Conservation (phyloP, 371 early-diverging fungal genomes). For the Syncephalis plumigaleata region DNA sequence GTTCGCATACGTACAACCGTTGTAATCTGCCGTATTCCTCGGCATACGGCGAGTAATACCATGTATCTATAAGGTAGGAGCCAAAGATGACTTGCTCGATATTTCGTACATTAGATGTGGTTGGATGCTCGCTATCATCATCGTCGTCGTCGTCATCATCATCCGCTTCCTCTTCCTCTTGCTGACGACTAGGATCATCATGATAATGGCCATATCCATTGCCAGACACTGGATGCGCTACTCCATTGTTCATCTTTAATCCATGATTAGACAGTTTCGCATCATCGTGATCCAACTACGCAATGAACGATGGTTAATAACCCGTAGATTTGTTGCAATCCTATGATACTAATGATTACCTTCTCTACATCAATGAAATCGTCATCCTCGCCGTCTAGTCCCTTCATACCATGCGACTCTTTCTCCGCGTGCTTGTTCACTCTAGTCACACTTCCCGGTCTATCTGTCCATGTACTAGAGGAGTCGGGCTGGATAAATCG, state of each 20-base stretch:
- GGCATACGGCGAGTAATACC: conserved; percentile 98
- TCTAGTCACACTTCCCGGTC: conserved; percentile 1
- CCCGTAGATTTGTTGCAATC: too few species aligned
- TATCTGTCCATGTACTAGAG: conserved; percentile 27
- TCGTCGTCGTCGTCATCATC: too few species aligned
- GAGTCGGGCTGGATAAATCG: conserved; percentile 50
- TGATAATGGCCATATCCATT: conserved; percentile 12
- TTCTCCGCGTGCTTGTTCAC: conserved; percentile 6
- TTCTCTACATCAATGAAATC: conserved; percentile 12
- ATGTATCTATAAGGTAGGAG: conserved; percentile 71
- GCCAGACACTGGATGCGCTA: neutral
- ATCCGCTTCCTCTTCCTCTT: too few species aligned
- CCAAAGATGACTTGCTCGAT: conserved; percentile 67
- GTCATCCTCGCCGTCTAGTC: too few species aligned
- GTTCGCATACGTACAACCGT: conserved; percentile 85
- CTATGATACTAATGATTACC: too few species aligned
- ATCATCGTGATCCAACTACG: too few species aligned
- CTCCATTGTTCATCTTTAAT: conserved; percentile 11
- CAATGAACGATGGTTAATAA: too few species aligned
- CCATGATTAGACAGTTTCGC: too few species aligned
- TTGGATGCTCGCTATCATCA: conserved; percentile 15
- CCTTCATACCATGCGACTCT: conserved; percentile 5
- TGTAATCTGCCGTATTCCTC: conserved; percentile 71
- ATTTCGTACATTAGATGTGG: conserved; percentile 32
- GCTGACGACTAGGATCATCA: too few species aligned